Conservation (phyloP, 2,329 filamentous ascomycete species). For the Phialophora macrospora region DNA sequence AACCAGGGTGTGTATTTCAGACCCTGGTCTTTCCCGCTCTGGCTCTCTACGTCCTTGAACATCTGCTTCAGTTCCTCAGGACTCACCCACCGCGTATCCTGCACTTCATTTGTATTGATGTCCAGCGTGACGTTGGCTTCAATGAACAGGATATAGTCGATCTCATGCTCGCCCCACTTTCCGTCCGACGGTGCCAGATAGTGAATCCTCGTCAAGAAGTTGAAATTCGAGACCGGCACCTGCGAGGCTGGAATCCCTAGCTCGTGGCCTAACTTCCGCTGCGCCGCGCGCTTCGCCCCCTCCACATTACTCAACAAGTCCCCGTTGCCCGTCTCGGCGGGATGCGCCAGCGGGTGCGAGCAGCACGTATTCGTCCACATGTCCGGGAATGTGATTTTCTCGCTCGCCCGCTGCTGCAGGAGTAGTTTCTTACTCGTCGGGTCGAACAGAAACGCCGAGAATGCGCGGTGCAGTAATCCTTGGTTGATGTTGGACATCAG, state of each 20-base stretch:
- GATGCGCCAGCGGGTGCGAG: slow-evolving; percentile 91
- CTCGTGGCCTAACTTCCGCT: slow-evolving; percentile 92
- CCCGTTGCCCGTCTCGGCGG: slow-evolving; percentile 80
- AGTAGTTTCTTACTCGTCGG: slow-evolving; percentile 82
- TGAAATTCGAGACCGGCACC: slow-evolving; percentile 88
- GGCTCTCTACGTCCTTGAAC: slow-evolving; percentile 78
- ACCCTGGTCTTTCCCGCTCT: slow-evolving; percentile 73
- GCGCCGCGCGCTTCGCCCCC: slow-evolving; percentile 88
- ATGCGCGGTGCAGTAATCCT: slow-evolving; percentile 93
- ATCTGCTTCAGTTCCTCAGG: slow-evolving; percentile 80
- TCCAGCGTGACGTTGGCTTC: slow-evolving; percentile 88
- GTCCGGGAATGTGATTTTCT: slow-evolving; percentile 99
- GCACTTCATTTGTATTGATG: slow-evolving; percentile 85
- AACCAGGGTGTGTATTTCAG: slow-evolving; percentile 95
- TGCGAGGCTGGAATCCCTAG: slow-evolving; percentile 87
- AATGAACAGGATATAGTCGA: slow-evolving; percentile 99
- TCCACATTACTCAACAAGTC: slow-evolving; percentile 77
- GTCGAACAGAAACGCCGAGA: slow-evolving; percentile 98
- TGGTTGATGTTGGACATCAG: slow-evolving; percentile 98
- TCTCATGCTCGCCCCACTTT: slow-evolving; percentile 98
- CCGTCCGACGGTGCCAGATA: slow-evolving; percentile 97
- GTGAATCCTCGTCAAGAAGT: slow-evolving; percentile 94
- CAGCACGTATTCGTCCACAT: slow-evolving; percentile 99
- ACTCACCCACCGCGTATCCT: slow-evolving; percentile 81
- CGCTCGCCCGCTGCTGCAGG: slow-evolving; percentile 89